Percentiles rank a stretch among this genome's conserved stretches.
phyloP scores from a whole-genome alignment of 805 yeast species.

The Tetrapisispora pingtungensis region DNA sequence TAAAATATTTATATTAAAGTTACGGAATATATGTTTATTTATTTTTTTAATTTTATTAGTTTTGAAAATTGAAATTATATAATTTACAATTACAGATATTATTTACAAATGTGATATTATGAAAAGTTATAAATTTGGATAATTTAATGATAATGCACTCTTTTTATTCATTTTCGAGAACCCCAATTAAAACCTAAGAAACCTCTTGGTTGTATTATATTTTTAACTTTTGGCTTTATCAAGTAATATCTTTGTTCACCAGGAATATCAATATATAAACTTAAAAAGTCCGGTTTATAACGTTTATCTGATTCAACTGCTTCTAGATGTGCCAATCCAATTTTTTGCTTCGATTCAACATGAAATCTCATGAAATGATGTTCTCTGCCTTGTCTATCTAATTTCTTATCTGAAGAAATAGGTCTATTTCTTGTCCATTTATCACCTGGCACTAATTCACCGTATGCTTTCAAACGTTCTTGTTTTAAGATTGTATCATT shows the following conservation, averaged over 20 bases:
- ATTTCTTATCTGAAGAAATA: conserved; percentile 46
- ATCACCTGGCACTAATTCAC: conserved; percentile 55
- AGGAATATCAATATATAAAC: conserved; percentile 66
- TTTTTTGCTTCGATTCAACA: conserved; percentile 58
- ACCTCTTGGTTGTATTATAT: conserved; percentile 40
- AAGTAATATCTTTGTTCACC: conserved; percentile 60
- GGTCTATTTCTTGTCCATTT: conserved; percentile 88
- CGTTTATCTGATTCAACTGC: conserved; percentile 51
- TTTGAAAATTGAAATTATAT: neutral
- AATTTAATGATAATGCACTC: neutral
- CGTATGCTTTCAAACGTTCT: conserved; percentile 70
- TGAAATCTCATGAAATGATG: conserved; percentile 78
- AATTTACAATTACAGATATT: neutral
- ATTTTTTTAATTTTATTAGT: neutral
- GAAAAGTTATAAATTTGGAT: too few relatives aligned
- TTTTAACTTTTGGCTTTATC: conserved; percentile 50
- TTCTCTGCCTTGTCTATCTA: conserved; percentile 69
- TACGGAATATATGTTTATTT: neutral
- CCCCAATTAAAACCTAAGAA: conserved; percentile 86
- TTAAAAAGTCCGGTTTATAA: conserved; percentile 57
- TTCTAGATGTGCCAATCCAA: conserved; percentile 70
- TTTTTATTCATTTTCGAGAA: conserved; percentile 37
- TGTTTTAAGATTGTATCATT: conserved; percentile 32
- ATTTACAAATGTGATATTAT: neutral
- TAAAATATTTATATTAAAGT: neutral